A percentile compares a stretch with the other conserved stretches of the same genome.
These are phyloP conservation scores for Eucalyptus fibrosa DNA, from an alignment of 345 rosid genomes.

Conservation along the genomic window DNA sequence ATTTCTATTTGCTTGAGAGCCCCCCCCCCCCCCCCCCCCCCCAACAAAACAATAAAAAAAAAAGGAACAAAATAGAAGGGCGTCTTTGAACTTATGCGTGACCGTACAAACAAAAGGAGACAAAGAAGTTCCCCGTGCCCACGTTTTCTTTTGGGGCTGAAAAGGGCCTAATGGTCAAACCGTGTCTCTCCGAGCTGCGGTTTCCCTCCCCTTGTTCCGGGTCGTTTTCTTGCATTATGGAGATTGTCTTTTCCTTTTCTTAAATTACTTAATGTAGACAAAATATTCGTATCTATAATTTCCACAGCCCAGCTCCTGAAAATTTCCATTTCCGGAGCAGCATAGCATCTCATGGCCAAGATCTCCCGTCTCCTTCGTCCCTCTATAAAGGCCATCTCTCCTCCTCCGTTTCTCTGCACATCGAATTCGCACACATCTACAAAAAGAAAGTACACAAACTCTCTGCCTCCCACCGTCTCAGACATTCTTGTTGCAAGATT, in stretches of 20 bases:
- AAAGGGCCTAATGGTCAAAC: background rate
- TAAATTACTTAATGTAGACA: background rate
- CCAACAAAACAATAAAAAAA: too few relatives aligned
- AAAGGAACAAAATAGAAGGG: background rate
- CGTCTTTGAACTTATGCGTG: background rate
- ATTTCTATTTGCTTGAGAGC: background rate
- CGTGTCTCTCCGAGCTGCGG: background rate
- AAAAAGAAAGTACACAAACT: background rate
- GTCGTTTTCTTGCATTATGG: background rate
- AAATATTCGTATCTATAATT: background rate
- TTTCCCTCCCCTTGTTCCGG: background rate
- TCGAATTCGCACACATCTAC: background rate
- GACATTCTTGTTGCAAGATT: background rate
- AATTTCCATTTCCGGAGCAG: background rate
- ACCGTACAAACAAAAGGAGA: background rate
- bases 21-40: too few relatives aligned
- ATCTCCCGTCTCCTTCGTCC: background rate
- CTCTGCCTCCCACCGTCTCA: background rate
- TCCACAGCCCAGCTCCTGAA: background rate
- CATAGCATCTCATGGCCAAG: background rate
- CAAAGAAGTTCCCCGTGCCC: background rate
- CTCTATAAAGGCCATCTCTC: background rate
- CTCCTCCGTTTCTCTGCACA: background rate
- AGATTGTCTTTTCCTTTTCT: background rate
- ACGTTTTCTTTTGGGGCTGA: background rate